Percentiles rank a stretch among this genome's conserved stretches.
These are phyloP conservation scores for Serendipita sp. DNA, from an alignment of 768 basidiomycete genomes.

Conservation along the genomic window DNA sequence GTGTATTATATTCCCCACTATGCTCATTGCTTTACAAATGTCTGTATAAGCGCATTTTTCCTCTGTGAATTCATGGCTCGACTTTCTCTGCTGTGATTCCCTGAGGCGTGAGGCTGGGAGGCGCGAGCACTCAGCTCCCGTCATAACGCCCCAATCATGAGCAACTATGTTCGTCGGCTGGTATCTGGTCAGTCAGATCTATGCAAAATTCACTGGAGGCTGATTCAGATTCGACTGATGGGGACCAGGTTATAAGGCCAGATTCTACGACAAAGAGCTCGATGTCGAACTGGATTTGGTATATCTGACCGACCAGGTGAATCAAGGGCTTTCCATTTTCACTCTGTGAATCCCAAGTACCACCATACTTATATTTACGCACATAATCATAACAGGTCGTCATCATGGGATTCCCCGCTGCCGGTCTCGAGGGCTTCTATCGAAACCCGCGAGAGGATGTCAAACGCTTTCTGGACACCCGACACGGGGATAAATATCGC, in stretches of 20 bases:
- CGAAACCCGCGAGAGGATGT: slow-evolving; percentile 66
- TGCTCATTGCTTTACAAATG: too few species aligned
- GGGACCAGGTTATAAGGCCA: slow-evolving; percentile 34
- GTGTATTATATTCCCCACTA: too few species aligned
- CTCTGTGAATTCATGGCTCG: too few species aligned
- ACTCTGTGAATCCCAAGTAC: slow-evolving; percentile 54
- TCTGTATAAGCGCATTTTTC: too few species aligned
- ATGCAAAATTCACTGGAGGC: not conserved
- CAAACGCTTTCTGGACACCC: slow-evolving; percentile 52
- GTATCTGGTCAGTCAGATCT: slow-evolving; percentile 44
- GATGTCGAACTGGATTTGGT: slow-evolving; percentile 44
- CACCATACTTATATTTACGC: too few species aligned
- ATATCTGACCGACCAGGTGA: slow-evolving; percentile 13
- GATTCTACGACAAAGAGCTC: slow-evolving; percentile 53
- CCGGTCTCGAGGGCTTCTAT: slow-evolving; percentile 63
- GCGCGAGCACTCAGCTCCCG: too few species aligned
- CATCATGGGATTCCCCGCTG: slow-evolving; percentile 59
- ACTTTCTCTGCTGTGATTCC: too few species aligned
- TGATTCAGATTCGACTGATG: not conserved
- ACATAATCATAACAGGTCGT: too few species aligned
- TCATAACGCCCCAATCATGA: too few species aligned
- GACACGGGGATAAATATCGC: slow-evolving; percentile 68
- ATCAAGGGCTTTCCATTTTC: too few species aligned
- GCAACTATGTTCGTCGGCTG: slow-evolving; percentile 50
- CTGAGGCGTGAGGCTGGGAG: too few species aligned